Base-by-base conservation (phyloP, 2,329 filamentous ascomycete species). In the Pseudogymnoascus sp. region DNA sequence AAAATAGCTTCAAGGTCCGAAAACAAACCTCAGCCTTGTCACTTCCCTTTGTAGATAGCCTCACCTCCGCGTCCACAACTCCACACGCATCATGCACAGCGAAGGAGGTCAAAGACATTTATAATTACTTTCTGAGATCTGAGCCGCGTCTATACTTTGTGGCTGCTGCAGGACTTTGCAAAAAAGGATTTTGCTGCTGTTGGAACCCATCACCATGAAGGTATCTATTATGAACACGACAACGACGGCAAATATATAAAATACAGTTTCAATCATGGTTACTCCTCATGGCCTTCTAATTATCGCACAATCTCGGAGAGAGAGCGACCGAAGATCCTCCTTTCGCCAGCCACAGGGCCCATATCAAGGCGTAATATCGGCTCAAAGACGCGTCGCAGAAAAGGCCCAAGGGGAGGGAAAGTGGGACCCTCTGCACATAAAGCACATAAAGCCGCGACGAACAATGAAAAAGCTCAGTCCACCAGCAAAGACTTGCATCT, bases 71-170 rank as follows among this genome's bases (percentile, higher is more conserved):
- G 45, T 52, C 45, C 25, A 31, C 10, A 31, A 21, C 13, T 31
- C 45, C 45, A 15, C 45, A 52, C 5, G 15, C 13, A 52, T 31
- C 45, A 52, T 52, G 45, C 45, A 52, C 25, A 15, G 13, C 31
- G 45, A 52, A 52, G 45, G 45, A 31, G 45, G 27, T 52, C 45
- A 52, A 52, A 52, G 45, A 52, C 45, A 52, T 52, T 52, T 52
- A 31, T 31, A 31, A n/a, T 31, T 52, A 7, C 45, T 7, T 15
- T 31, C 15, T 31, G 25, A 31, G 45, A n/a, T 15, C 15, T 4
- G 1, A 15, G 45, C 18, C 25, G 29, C 29, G 31, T 52, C 9
- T 52, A 4, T 8, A 15, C 45, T 15, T 31, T 31, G 13, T 52
- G n/a, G 27, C 25, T 2, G 25, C 27, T 15, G 7, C 45, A 52